Base-by-base conservation (phyloP, 345 rosid genomes). In the Ceriops tagal region DNA sequence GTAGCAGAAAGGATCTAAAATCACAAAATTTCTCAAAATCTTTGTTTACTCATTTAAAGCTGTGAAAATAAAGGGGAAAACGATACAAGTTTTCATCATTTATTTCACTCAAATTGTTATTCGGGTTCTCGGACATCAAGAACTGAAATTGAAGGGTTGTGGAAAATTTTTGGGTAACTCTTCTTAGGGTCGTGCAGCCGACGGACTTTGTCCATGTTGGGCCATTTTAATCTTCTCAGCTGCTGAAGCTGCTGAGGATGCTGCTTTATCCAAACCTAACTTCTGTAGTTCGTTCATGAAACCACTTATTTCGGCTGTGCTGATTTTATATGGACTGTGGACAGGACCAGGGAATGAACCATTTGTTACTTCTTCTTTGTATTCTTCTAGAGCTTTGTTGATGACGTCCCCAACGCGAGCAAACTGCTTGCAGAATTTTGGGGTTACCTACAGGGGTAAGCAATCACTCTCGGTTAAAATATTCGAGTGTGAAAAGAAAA, bases 391-490 rank as follows among this genome's bases (percentile, higher is more conserved):
- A 6, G 96, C 91, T 77, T 88, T 86, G 86, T 88, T 86, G 72
- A 95, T 88, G 59, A 82, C 79, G 61, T 88, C 92, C 65, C 98
- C 98, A 9, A 88, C 90, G 4, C 28, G 73, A 24, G 88, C 89
- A 77, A 75, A 95, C 65, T 89, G 96, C 79, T 89, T 89, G 58
- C 98, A 89, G 78, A 92, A 92, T 86, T 92, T 92, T 20, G 96
- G 98, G 21, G 93, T 86, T 35, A 92, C 98, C 98, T 92, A 78
- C 47, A 68, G 11, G 60, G 49, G 15, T 57, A 57, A 65, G 67
- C 31, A 18, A 63, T 65, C 34, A 66, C 51, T 58, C 11, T 30
- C 35, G 64, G 53, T 20, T 66, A 47, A 61, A 57, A 31, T 11
- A 28, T 16, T 22, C 52, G 1, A 0, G 1, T 27, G 22, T 6